These are phyloP conservation scores for Chalciporus pseudorubinellus DNA, from an alignment of 768 basidiomycete genomes.

Conservation along the genomic window DNA sequence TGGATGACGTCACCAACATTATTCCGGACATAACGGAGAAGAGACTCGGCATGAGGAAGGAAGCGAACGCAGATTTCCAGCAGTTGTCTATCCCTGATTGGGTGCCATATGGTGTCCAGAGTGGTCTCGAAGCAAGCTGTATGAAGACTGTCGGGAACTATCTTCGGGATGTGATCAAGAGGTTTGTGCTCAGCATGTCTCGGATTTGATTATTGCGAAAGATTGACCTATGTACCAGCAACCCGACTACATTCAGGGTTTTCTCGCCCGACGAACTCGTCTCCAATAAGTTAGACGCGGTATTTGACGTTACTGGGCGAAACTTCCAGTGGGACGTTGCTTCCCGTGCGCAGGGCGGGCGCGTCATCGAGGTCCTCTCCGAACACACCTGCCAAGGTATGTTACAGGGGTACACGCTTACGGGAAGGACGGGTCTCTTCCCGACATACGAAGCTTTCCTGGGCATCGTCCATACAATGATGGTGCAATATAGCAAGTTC, in stretches of 20 bases:
- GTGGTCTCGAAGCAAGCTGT: slow-evolving; percentile 64
- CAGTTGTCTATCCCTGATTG: slow-evolving; percentile 68
- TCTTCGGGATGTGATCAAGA: slow-evolving; percentile 52
- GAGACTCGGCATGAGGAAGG: slow-evolving; percentile 68
- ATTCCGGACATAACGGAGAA: slow-evolving; percentile 54
- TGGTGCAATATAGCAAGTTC: slow-evolving; percentile 88
- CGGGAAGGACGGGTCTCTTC: slow-evolving; percentile 82
- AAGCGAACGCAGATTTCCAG: slow-evolving; percentile 59
- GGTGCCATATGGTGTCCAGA: slow-evolving; percentile 49
- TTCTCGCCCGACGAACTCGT: slow-evolving; percentile 90
- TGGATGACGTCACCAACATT: slow-evolving; percentile 53
- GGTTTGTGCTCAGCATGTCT: slow-evolving; percentile 35
- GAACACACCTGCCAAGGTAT: slow-evolving; percentile 89
- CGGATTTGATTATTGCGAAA: too few species aligned
- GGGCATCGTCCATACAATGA: slow-evolving; percentile 87
- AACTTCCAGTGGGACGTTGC: slow-evolving; percentile 86
- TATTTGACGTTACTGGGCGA: slow-evolving; percentile 63
- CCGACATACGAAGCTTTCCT: slow-evolving; percentile 91
- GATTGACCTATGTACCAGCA: slow-evolving; percentile 38
- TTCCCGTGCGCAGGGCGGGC: slow-evolving; percentile 67
- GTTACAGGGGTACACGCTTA: slow-evolving; percentile 91
- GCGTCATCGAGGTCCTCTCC: slow-evolving; percentile 85
- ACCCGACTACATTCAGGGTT: slow-evolving; percentile 78
- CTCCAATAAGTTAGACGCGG: slow-evolving; percentile 85
- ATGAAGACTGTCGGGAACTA: slow-evolving; percentile 70